These are phyloP conservation scores for Penicillium aurantiogriseum DNA, from an alignment of 2,329 filamentous ascomycete genomes.

Conservation along the genomic window DNA sequence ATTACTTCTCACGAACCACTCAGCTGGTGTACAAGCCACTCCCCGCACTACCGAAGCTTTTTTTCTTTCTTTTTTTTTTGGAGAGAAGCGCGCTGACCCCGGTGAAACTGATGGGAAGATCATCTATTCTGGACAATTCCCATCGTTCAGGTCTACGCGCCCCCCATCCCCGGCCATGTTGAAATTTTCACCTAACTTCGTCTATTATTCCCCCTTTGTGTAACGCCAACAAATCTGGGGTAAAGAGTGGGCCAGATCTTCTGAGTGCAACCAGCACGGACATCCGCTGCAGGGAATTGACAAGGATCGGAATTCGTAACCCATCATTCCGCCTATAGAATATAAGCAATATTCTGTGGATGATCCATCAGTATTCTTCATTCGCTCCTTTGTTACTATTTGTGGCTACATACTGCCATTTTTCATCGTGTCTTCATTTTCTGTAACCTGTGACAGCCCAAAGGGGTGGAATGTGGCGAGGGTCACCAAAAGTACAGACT, in stretches of 20 bases:
- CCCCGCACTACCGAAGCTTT: conserved; percentile 4
- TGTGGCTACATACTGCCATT: not conserved
- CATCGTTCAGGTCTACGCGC: conserved; percentile 3
- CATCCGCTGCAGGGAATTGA: conserved; percentile 30
- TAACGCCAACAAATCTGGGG: conserved; percentile 25
- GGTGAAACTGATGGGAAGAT: not conserved
- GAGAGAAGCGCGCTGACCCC: not conserved
- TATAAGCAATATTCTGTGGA: not conserved
- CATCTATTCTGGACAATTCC: not conserved
- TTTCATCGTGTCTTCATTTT: not conserved
- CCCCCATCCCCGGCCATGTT: conserved; percentile 6
- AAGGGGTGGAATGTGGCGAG: conserved; percentile 23
- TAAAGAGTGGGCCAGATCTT: conserved; percentile 29
- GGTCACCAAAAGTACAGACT: conserved; percentile 11
- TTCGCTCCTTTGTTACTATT: not conserved
- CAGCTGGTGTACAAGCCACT: not conserved
- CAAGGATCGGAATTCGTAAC: conserved; percentile 16
- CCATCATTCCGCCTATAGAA: conserved; percentile 4
- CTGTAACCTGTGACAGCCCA: conserved; percentile 1
- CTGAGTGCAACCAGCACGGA: conserved; percentile 24
- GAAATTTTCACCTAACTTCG: conserved; percentile 6
- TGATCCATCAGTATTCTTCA: not conserved
- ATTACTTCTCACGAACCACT: not conserved
- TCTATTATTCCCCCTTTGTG: conserved; percentile 11
- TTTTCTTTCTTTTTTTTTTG: not conserved